These are phyloP conservation scores for Ganoderma resinaceum DNA, from an alignment of 1,284 basidiomycete species.

Conservation along the genomic window DNA sequence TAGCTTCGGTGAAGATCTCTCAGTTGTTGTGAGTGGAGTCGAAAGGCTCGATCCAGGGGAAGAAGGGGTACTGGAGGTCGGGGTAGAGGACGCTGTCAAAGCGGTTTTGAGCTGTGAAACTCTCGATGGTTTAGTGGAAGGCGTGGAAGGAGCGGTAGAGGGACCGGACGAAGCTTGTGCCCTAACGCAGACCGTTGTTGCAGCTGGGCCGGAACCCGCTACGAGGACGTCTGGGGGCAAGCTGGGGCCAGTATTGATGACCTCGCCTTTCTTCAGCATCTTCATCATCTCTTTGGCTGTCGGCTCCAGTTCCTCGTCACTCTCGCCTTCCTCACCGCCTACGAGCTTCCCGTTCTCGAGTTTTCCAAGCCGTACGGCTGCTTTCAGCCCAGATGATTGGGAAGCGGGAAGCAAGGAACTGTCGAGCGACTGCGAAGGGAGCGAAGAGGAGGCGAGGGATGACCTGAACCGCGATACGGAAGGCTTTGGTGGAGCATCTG, in stretches of 20 bases:
- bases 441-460: constrained; percentile 46
- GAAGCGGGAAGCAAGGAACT: constrained; percentile 58
- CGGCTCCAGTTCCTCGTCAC: constrained; percentile 56
- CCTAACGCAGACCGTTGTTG: not conserved
- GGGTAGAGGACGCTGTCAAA: constrained; percentile 19
- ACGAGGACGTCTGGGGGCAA: constrained; percentile 10
- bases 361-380: constrained; percentile 67
- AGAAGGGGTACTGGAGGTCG: constrained; percentile 9
- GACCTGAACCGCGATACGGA: constrained; percentile 70
- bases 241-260: constrained; percentile 59
- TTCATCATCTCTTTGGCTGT: constrained; percentile 60
- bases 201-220: not conserved
- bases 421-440: constrained; percentile 48
- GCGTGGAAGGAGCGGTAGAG: constrained; percentile 7
- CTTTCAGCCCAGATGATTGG: constrained; percentile 57
- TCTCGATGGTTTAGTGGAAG: constrained; percentile 44
- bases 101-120: constrained; percentile 50
- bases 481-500: constrained; percentile 49
- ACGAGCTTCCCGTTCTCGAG: constrained; percentile 62
- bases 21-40: constrained; percentile 38
- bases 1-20: constrained; percentile 43
- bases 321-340: constrained; percentile 60
- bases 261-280: constrained; percentile 60
- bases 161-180: not conserved
- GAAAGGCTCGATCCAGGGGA: constrained; percentile 27